Conservation (phyloP, 75 land plant genomes). For the Selaginella tamariscina region DNA sequence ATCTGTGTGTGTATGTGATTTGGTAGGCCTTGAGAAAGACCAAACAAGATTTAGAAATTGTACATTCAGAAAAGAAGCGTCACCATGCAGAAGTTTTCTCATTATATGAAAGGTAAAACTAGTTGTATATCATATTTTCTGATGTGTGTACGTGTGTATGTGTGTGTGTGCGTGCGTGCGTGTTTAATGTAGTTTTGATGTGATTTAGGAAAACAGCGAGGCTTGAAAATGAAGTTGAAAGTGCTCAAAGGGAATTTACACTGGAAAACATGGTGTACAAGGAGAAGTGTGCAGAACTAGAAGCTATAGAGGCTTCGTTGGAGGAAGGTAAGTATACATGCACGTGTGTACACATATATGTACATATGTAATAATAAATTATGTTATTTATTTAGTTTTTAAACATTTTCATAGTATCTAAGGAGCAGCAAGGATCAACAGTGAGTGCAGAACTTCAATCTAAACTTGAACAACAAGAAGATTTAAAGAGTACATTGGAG, state of each 20-base stretch:
- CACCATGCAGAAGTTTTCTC: slow-evolving; percentile 12
- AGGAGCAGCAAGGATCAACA: neutral
- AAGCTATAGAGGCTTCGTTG: slow-evolving; percentile 10
- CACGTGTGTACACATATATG: neutral
- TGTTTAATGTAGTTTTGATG: too few relatives aligned
- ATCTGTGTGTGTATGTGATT: too few relatives aligned
- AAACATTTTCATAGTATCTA: slow-evolving; percentile 7
- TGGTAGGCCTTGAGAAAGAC: neutral
- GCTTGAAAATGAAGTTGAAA: neutral
- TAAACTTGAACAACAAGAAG: slow-evolving; percentile 17
- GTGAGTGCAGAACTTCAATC: slow-evolving; percentile 3
- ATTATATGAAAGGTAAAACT: slow-evolving; percentile 20
- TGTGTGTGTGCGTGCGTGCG: too few relatives aligned
- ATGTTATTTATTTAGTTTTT: neutral
- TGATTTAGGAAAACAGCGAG: neutral
- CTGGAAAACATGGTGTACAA: neutral
- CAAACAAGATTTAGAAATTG: slow-evolving; percentile 16
- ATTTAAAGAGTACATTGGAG: slow-evolving; percentile 1
- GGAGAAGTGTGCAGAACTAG: slow-evolving; percentile 17
- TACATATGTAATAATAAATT: neutral
- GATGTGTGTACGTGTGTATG: too few relatives aligned
- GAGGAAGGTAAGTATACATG: slow-evolving; percentile 14
- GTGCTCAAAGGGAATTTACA: neutral
- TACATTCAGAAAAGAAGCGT: slow-evolving; percentile 11
- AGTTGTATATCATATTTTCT: too few relatives aligned